Percentiles rank a stretch among this genome's conserved stretches.
phyloP scores from a whole-genome alignment of 139 green algal genomes.

The Dunaliella primolecta region DNA sequence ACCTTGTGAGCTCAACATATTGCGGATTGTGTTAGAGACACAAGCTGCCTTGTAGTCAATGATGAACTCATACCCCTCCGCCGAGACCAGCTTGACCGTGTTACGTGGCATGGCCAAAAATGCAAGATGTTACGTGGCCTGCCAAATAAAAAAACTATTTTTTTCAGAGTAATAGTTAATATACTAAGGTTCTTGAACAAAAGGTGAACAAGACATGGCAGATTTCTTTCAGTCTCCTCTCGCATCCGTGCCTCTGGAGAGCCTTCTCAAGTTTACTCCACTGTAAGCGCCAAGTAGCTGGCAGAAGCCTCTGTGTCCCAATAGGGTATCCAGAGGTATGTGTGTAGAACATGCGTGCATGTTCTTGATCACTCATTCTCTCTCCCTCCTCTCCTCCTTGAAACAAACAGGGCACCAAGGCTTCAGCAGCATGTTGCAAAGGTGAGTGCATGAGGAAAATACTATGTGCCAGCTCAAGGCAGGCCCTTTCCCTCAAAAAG shows the following conservation, averaged over 20 bases:
- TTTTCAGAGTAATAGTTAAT: not conserved
- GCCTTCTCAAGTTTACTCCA: slow-evolving; percentile 21
- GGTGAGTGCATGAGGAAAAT: too few relatives aligned
- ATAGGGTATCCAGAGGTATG: too few relatives aligned
- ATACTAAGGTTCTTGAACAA: not conserved
- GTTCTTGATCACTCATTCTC: too few relatives aligned
- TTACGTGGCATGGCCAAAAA: slow-evolving; percentile 70
- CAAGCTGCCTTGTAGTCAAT: slow-evolving; percentile 92
- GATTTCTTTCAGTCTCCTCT: not conserved
- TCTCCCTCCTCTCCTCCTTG: too few relatives aligned
- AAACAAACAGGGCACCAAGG: not conserved
- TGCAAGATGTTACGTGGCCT: not conserved
- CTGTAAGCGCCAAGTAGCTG: slow-evolving; percentile 15
- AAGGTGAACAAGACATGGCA: slow-evolving; percentile 17
- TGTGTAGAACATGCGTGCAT: too few relatives aligned
- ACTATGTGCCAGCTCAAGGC: too few relatives aligned
- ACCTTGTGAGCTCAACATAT: slow-evolving; percentile 94
- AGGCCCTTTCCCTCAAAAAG: too few relatives aligned
- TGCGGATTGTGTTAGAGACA: slow-evolving; percentile 94
- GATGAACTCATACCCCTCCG: slow-evolving; percentile 96
- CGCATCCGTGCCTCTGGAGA: not conserved
- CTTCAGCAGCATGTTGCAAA: not conserved
- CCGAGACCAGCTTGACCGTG: slow-evolving; percentile 91
- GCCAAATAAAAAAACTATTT: not conserved
- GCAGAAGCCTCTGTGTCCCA: not conserved